phyloP scores from a whole-genome alignment of 2,329 filamentous ascomycete genomes.

The Pseudomassariella vexata region DNA sequence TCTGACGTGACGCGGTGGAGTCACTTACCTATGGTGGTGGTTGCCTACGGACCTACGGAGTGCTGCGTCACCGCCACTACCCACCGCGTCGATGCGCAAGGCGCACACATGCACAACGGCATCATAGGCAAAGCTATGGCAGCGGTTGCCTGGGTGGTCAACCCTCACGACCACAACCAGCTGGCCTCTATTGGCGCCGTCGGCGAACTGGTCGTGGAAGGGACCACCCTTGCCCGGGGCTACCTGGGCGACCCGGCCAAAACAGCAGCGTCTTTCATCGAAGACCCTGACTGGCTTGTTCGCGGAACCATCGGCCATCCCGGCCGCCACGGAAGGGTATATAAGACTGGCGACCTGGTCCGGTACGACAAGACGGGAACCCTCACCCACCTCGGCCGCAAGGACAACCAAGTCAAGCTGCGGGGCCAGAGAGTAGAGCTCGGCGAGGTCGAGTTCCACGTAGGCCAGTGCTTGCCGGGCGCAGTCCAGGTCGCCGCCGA shows the following conservation, averaged over 20 bases:
- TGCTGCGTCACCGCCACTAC: constrained; percentile 27
- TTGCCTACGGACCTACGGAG: constrained; percentile 33
- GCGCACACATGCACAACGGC: too few relatives aligned
- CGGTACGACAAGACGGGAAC: constrained; percentile 24
- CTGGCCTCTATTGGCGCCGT: constrained; percentile 29
- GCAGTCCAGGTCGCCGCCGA: too few relatives aligned
- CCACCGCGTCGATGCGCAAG: too few relatives aligned
- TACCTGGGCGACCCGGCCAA: constrained; percentile 37
- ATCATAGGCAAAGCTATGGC: constrained; percentile 27
- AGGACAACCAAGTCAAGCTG: constrained; percentile 8
- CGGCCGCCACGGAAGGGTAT: constrained; percentile 17
- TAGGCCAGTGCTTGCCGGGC: too few relatives aligned
- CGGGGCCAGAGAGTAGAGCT: constrained; percentile 8
- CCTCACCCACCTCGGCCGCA: constrained; percentile 16
- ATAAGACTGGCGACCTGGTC: constrained; percentile 35
- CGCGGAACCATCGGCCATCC: constrained; percentile 12
- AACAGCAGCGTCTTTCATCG: constrained; percentile 35
- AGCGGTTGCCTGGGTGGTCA: constrained; percentile 28
- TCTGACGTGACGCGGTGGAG: constrained; percentile 27
- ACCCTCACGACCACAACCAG: constrained; percentile 11
- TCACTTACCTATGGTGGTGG: constrained; percentile 25
- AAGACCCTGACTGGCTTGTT: constrained; percentile 28
- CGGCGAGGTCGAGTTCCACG: constrained; percentile 7
- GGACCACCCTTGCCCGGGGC: constrained; percentile 15
- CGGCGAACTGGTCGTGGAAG: constrained; percentile 34